Conservation (phyloP, 495 filamentous ascomycete genomes). For the Penicillium maclennaniae region DNA sequence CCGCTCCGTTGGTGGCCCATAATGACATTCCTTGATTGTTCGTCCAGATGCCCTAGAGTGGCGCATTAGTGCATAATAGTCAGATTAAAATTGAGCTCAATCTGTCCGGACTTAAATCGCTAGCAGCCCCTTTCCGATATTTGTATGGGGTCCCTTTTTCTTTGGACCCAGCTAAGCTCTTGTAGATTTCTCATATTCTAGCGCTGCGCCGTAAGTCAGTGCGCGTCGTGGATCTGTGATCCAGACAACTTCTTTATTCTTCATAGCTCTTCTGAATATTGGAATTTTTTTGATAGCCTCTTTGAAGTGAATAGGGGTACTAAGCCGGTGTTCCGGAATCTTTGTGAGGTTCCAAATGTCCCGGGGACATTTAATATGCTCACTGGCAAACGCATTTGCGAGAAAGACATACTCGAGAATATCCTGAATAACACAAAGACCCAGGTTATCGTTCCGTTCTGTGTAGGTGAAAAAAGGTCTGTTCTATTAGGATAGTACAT, state of each 20-base stretch:
- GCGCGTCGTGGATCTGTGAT: constrained; percentile 10
- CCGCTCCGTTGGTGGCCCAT: constrained; percentile 17
- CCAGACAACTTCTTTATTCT: constrained; percentile 3
- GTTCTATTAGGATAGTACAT: constrained; percentile 10
- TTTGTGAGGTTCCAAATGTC: constrained; percentile 20
- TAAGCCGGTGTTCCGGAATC: constrained; percentile 17
- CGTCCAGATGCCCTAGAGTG: constrained; percentile 17
- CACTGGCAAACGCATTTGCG: constrained; percentile 15
- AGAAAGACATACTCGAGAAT: constrained; percentile 12
- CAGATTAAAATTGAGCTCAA: neutral
- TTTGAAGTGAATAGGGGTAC: constrained; percentile 24
- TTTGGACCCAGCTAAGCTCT: constrained; percentile 15
- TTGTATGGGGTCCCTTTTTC: constrained; percentile 19
- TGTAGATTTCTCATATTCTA: constrained; percentile 6
- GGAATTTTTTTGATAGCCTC: constrained; percentile 13
- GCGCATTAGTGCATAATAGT: neutral
- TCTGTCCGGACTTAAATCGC: constrained; percentile 12
- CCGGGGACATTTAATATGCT: constrained; percentile 13
- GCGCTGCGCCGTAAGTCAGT: constrained; percentile 7
- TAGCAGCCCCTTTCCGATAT: constrained; percentile 22
- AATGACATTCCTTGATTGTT: constrained; percentile 22
- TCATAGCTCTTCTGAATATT: constrained; percentile 3
- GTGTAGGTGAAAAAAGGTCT: constrained; percentile 21
- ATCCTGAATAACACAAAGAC: constrained; percentile 23
- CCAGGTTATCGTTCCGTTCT: constrained; percentile 24